Conservation (phyloP, 1,139 yeast genomes). For the Debaryomyces sp. region DNA sequence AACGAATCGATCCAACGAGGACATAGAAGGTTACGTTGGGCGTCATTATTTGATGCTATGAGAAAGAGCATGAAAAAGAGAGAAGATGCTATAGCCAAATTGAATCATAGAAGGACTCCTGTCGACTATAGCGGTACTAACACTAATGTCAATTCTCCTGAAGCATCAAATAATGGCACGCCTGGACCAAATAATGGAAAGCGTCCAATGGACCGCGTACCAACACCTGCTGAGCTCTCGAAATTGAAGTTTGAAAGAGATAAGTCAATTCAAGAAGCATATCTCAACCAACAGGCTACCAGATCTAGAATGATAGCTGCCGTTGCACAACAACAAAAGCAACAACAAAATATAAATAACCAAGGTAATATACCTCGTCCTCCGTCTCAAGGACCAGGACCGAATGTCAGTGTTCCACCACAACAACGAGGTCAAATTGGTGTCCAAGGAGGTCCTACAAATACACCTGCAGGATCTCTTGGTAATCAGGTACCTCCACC, state of each 20-base stretch:
- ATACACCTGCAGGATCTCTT: not conserved
- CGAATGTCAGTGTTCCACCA: slow-evolving; percentile 5
- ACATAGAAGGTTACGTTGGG: slow-evolving; percentile 84
- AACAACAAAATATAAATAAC: slow-evolving; percentile 16
- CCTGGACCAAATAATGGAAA: slow-evolving; percentile 14
- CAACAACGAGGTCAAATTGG: slow-evolving; percentile 6
- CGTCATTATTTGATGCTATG: slow-evolving; percentile 95
- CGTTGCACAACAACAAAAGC: slow-evolving; percentile 37
- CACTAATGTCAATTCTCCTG: slow-evolving; percentile 12
- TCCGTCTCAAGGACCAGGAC: slow-evolving; percentile 4
- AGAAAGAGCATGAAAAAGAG: slow-evolving; percentile 87
- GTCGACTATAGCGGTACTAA: slow-evolving; percentile 16
- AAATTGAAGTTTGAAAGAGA: slow-evolving; percentile 83
- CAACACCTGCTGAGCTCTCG: slow-evolving; percentile 84
- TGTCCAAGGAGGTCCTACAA: not conserved
- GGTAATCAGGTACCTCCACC: slow-evolving; percentile 19
- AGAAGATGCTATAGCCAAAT: slow-evolving; percentile 52
- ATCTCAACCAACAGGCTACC: slow-evolving; percentile 54
- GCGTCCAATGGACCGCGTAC: slow-evolving; percentile 42
- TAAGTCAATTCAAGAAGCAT: slow-evolving; percentile 76
- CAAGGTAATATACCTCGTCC: slow-evolving; percentile 5
- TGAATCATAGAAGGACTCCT: slow-evolving; percentile 31
- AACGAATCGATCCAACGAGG: slow-evolving; percentile 92
- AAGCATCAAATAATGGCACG: slow-evolving; percentile 10
- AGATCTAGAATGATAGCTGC: slow-evolving; percentile 45